A percentile compares a stretch with the other conserved stretches of the same genome.
Evolutionary conservation across 257 asterid genomes (phyloP).

Genomic region (Solanum ossicruentum): DNA sequence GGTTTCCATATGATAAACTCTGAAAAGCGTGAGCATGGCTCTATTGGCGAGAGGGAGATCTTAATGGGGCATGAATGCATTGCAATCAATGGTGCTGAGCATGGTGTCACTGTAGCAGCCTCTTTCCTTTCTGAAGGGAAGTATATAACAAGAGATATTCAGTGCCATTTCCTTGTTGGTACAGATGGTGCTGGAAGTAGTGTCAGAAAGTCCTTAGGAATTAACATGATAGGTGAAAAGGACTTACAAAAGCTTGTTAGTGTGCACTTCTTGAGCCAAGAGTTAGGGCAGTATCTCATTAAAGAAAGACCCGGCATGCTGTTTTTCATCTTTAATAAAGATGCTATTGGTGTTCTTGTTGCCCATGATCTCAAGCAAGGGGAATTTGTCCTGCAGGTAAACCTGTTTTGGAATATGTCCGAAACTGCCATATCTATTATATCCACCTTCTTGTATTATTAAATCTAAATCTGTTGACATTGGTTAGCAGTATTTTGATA

Average conservation of each 20-base stretch:
- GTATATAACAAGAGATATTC: slow-evolving; percentile 22
- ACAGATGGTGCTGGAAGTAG: slow-evolving; percentile 91
- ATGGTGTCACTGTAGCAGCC: slow-evolving; percentile 44
- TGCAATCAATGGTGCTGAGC: slow-evolving; percentile 27
- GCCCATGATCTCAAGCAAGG: slow-evolving; percentile 92
- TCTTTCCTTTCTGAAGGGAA: slow-evolving; percentile 36
- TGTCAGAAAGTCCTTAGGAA: slow-evolving; percentile 58
- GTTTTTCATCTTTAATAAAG: slow-evolving; percentile 70
- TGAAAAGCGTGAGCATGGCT: slow-evolving; percentile 8
- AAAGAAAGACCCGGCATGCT: slow-evolving; percentile 92
- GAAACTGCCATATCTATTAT: background rate
- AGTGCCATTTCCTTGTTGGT: slow-evolving; percentile 64
- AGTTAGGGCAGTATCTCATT: slow-evolving; percentile 70
- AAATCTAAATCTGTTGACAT: background rate
- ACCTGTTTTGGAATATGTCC: background rate
- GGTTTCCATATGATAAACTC: slow-evolving; percentile 29
- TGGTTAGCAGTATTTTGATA: background rate
- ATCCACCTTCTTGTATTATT: background rate
- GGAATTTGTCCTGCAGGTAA: slow-evolving; percentile 92
- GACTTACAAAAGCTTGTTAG: slow-evolving; percentile 83
- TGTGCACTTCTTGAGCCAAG: slow-evolving; percentile 69
- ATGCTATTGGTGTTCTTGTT: slow-evolving; percentile 84
- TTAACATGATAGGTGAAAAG: slow-evolving; percentile 64
- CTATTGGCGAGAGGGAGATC: slow-evolving; percentile 30
- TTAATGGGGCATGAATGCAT: slow-evolving; percentile 76